A percentile compares a stretch with the other conserved stretches of the same genome.
phyloP scores from a whole-genome alignment of 768 basidiomycete genomes.

The Coprinellus micaceus region DNA sequence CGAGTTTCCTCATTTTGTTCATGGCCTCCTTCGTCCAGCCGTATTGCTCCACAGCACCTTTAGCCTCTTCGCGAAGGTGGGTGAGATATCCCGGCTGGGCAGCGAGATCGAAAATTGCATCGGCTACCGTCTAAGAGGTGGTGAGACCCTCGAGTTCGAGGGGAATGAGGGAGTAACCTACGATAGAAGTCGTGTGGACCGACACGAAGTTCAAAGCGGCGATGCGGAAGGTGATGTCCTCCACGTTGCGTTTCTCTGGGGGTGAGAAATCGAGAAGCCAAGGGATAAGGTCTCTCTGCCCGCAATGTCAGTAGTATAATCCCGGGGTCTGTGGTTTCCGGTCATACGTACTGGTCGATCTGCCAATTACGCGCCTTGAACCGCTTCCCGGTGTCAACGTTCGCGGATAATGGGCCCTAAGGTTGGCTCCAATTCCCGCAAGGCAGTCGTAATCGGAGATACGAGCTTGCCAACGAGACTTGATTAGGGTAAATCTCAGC shows the following conservation, averaged over 20 bases:
- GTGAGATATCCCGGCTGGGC: conserved; percentile 25
- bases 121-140: conserved; percentile 20
- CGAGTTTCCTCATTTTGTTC: conserved; percentile 35
- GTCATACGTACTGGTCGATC: conserved; percentile 31
- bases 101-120: conserved; percentile 28
- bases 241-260: conserved; percentile 25
- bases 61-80: conserved; percentile 32
- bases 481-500: neutral
- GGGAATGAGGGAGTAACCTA: conserved; percentile 9
- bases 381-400: conserved; percentile 24
- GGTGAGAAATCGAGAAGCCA: conserved; percentile 42
- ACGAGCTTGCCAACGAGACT: neutral
- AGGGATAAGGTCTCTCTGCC: conserved; percentile 41
- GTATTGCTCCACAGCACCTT: conserved; percentile 22
- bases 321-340: too few relatives aligned
- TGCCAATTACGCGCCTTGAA: conserved; percentile 26
- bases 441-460: neutral
- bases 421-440: neutral
- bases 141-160: neutral
- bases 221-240: conserved; percentile 21
- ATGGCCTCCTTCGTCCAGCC: conserved; percentile 42
- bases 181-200: conserved; percentile 38
- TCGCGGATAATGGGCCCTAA: conserved; percentile 27
- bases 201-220: conserved; percentile 36
- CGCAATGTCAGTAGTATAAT: too few relatives aligned